A percentile compares a stretch with the other conserved stretches of the same genome.
Conservation (phyloP, 2,329 filamentous ascomycete genomes). For the Trichoderma atrobrunneum region DNA sequence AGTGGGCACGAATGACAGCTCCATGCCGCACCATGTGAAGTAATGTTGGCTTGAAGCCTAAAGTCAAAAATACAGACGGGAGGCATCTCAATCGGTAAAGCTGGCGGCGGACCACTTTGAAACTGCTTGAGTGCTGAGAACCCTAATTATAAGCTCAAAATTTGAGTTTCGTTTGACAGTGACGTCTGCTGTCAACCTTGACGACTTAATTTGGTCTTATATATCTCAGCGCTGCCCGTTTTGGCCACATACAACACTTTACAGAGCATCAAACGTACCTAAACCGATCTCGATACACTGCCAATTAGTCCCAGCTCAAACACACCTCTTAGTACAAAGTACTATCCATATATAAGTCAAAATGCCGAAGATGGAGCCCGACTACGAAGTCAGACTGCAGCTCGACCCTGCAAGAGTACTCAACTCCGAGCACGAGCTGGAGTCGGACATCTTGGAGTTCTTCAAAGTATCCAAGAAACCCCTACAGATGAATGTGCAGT, state of each 20-base stretch:
- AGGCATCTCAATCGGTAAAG: background rate
- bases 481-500: background rate
- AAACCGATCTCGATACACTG: background rate
- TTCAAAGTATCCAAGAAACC: background rate
- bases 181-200: background rate
- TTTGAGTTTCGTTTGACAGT: background rate
- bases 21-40: background rate
- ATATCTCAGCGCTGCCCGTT: background rate
- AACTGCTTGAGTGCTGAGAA: background rate
- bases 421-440: background rate
- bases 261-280: background rate
- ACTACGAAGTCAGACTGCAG: background rate
- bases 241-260: background rate
- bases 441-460: background rate
- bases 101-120: background rate
- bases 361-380: background rate
- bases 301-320: background rate
- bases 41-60: background rate
- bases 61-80: background rate
- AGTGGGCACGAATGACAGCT: background rate
- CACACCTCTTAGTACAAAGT: background rate
- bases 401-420: background rate
- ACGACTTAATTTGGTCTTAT: fast-evolving
- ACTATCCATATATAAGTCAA: background rate
- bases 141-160: background rate